Evolutionary conservation across 129 eudicot species (phyloP).

Genomic region (Silybum marianum): DNA sequence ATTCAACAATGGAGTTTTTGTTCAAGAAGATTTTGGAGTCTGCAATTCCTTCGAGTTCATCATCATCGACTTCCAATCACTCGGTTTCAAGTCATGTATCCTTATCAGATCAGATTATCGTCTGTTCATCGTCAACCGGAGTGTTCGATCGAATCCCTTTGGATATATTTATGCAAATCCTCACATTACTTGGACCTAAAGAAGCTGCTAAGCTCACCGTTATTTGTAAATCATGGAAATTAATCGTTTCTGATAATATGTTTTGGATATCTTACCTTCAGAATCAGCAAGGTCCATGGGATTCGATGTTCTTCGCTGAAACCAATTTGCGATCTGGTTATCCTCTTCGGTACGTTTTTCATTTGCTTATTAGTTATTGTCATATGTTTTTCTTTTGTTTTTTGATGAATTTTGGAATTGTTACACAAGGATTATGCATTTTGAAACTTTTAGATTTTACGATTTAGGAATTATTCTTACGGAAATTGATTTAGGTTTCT

Average conservation of each 20-base stretch:
- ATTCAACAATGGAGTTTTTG: constrained; percentile 17
- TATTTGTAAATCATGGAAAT: constrained; percentile 75
- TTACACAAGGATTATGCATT: neutral
- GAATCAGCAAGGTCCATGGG: constrained; percentile 60
- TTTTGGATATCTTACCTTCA: constrained; percentile 77
- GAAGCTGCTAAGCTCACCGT: constrained; percentile 65
- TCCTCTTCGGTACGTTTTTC: constrained; percentile 60
- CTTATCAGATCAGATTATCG: constrained; percentile 17
- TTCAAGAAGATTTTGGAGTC: constrained; percentile 17
- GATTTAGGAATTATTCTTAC: neutral
- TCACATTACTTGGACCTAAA: constrained; percentile 69
- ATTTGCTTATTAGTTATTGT: neutral
- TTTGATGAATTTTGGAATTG: neutral
- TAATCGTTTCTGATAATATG: constrained; percentile 59
- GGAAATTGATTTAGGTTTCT: neutral
- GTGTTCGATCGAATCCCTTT: constrained; percentile 73
- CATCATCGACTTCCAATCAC: neutral
- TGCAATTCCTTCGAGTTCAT: constrained; percentile 25
- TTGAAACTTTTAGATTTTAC: neutral
- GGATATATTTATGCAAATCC: constrained; percentile 61
- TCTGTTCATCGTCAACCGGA: constrained; percentile 55
- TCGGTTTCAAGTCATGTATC: constrained; percentile 25
- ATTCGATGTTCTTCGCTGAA: constrained; percentile 77
- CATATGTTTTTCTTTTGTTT: neutral
- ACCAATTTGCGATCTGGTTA: constrained; percentile 63